Conservation (phyloP, 2,329 filamentous ascomycete genomes). For the Epichloe scottii region DNA sequence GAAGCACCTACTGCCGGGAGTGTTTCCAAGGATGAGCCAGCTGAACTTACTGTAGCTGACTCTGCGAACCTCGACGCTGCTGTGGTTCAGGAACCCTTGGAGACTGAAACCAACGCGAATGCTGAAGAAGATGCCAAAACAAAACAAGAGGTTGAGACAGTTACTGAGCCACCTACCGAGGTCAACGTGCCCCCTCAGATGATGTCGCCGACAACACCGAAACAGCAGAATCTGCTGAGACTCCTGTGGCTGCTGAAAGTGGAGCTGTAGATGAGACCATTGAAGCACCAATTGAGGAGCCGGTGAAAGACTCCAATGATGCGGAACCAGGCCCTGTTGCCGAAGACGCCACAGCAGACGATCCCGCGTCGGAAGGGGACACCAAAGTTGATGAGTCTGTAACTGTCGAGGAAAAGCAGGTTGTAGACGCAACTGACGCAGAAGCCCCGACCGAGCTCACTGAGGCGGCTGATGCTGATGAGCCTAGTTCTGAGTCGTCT, state of each 20-base stretch:
- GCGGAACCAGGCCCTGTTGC: neutral
- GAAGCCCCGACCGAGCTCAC: neutral
- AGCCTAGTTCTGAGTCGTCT: neutral
- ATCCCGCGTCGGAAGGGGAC: neutral
- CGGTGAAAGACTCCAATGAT: neutral
- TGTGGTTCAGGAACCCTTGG: neutral
- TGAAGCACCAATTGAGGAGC: neutral
- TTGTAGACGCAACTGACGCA: neutral
- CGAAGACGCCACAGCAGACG: neutral
- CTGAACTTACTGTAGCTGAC: neutral
- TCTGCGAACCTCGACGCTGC: too few relatives aligned
- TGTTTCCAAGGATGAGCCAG: neutral
- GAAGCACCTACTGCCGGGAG: neutral
- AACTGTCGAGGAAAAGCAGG: neutral
- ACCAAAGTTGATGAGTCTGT: neutral
- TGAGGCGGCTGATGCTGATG: neutral
- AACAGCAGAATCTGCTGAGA: neutral
- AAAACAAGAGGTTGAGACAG: neutral
- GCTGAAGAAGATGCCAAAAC: neutral
- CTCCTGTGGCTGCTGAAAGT: neutral
- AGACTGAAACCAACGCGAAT: conserved; percentile 5
- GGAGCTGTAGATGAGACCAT: neutral
- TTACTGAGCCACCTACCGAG: neutral
- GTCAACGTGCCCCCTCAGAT: neutral
- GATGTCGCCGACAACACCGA: neutral